Base-by-base conservation (phyloP, 306 rosid species). In the Quercus cerris region DNA sequence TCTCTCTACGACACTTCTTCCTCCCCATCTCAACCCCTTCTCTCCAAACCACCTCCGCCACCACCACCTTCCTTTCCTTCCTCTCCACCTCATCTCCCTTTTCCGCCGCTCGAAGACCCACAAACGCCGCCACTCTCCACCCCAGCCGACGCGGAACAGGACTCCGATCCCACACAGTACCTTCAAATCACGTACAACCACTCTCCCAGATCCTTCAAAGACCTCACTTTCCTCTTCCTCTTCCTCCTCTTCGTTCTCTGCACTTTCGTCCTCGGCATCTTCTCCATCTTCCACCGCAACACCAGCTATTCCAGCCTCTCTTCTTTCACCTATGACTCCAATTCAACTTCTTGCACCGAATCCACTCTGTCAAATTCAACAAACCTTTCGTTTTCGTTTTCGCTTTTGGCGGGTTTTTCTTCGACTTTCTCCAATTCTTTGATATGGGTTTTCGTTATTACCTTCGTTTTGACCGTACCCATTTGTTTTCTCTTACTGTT, bases 211-310 rank as follows among this genome's bases (percentile, higher is more conserved):
- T 73, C 86, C 31, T 86, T 90, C 86, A 91, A 85, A 82, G 99
- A 95, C 90, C 35, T 93, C 3, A 80, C 97, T 61, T 88, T 95
- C 78, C 88, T 91, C 13, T 33, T 95, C 77, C 83, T 95, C 75
- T 93, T 91, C 82, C 82, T 91, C 52, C 76, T 95, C 81, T 73
- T 95, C 74, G 62, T 83, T 46, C 78, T 95, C 75, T 88, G 82
- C 76, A 89, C 98, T 28, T 93, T 91, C 78, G 92, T 79, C 17
- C 81, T 88, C 38, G 99, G 99, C 22, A 87, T 95, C 83, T 95
- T 93, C 81, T 71, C 92, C 44, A 5, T 92, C 85, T 76, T 87
- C 83, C 83, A 93, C 44, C 81, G 94, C 8, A 95, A 95, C 77
- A 1, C 80, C 81, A 30, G 67, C 80, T 89, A 74, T 85, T 35